Evolutionary conservation across 768 basidiomycete genomes (phyloP).

Genomic region (Tulasnella sp.): DNA sequence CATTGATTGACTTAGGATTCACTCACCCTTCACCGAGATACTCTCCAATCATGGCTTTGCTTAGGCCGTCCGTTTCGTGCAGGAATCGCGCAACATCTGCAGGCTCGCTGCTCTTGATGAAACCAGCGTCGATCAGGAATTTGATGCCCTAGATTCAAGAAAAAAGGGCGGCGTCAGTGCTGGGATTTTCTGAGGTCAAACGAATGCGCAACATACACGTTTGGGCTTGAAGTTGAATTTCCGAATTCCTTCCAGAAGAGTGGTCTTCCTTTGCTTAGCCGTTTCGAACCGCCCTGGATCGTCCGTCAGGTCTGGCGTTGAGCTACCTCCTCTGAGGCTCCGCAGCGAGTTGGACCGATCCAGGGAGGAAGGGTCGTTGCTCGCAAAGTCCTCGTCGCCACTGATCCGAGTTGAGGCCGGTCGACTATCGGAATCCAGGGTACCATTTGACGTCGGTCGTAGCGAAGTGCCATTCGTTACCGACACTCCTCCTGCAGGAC

Average conservation of each 20-base stretch:
- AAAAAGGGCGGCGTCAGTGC: neutral
- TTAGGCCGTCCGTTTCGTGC: constrained; percentile 83
- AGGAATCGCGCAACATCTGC: constrained; percentile 81
- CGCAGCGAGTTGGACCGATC: constrained; percentile 34
- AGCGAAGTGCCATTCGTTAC: neutral
- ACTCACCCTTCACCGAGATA: constrained; percentile 94
- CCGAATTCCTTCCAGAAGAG: constrained; percentile 88
- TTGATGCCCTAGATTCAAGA: constrained; percentile 63
- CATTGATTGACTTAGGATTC: neutral
- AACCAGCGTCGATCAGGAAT: constrained; percentile 83
- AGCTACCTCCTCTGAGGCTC: constrained; percentile 54
- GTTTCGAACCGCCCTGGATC: constrained; percentile 91
- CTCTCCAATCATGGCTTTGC: constrained; percentile 95
- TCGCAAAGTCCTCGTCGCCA: constrained; percentile 1
- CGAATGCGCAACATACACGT: constrained; percentile 51
- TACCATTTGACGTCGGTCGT: neutral
- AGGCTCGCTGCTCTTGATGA: constrained; percentile 70
- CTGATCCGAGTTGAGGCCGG: constrained; percentile 14
- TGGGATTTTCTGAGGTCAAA: neutral
- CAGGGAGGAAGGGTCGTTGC: neutral
- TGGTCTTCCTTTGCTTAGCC: constrained; percentile 95
- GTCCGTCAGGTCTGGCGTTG: constrained; percentile 78
- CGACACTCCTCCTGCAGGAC: neutral
- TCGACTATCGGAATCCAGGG: constrained; percentile 1
- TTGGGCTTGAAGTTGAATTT: constrained; percentile 99